A percentile compares a stretch with the other conserved stretches of the same genome.
Conservation (phyloP, 1,284 basidiomycete species). For the Melampsora larici-populina region DNA sequence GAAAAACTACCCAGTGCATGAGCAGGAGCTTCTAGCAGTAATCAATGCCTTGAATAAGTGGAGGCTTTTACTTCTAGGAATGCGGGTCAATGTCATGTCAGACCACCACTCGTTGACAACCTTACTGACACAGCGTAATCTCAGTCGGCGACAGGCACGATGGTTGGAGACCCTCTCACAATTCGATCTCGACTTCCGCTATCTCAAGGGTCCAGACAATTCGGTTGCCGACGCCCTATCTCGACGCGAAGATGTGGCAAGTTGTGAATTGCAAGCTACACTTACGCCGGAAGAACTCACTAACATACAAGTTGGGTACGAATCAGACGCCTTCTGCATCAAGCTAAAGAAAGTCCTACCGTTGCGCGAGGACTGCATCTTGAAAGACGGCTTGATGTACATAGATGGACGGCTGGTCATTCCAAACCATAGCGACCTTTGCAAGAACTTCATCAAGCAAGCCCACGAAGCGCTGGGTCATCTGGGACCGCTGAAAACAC, state of each 20-base stretch:
- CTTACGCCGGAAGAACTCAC: background rate
- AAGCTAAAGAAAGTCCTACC: background rate
- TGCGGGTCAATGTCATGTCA: too few species aligned
- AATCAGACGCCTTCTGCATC: background rate
- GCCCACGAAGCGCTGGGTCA: background rate
- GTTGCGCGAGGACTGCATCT: background rate
- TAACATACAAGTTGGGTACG: background rate
- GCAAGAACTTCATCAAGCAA: too few species aligned
- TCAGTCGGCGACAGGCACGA: too few species aligned
- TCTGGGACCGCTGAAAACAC: constrained; percentile 4
- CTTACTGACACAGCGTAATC: too few species aligned
- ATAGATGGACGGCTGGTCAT: background rate
- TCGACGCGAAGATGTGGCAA: background rate
- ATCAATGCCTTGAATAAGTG: constrained; percentile 5
- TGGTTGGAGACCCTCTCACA: too few species aligned
- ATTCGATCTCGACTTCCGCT: too few species aligned
- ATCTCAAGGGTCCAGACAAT: too few species aligned
- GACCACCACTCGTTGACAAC: too few species aligned
- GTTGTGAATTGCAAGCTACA: background rate
- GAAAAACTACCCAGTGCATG: background rate
- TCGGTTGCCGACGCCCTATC: constrained; percentile 7
- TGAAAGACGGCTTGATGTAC: background rate
- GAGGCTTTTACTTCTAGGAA: background rate
- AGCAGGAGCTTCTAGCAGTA: constrained; percentile 10
- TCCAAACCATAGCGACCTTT: background rate